phyloP scores from a whole-genome alignment of 306 rosid species.

The Senna tora region DNA sequence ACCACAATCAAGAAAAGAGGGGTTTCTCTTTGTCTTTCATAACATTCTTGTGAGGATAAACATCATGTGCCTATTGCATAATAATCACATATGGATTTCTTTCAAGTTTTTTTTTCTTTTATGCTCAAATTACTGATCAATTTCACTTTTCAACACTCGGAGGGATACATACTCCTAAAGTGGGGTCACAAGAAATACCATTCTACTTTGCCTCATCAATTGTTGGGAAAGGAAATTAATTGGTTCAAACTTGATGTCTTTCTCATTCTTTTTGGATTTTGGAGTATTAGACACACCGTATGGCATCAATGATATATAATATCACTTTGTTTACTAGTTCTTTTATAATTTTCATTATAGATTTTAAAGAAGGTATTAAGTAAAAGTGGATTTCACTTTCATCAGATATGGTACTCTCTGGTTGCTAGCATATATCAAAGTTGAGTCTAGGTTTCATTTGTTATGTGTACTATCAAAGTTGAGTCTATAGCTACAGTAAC shows the following conservation, averaged over 20 bases:
- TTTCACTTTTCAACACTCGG: background rate
- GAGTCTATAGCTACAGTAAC: too few species aligned
- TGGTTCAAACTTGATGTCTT: slow-evolving; percentile 28
- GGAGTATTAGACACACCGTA: background rate
- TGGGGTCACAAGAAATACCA: slow-evolving; percentile 24
- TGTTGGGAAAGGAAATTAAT: slow-evolving; percentile 14
- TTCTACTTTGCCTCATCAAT: background rate
- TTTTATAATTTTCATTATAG: too few species aligned
- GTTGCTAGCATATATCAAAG: background rate
- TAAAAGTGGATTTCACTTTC: background rate
- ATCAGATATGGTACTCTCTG: background rate
- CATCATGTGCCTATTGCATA: too few species aligned
- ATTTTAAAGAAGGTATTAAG: background rate
- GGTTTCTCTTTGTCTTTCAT: slow-evolving; percentile 38
- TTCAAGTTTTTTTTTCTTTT: background rate
- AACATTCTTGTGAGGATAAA: slow-evolving; percentile 34
- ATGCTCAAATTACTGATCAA: background rate
- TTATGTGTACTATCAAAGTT: background rate
- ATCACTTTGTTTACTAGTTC: too few species aligned
- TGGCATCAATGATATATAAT: too few species aligned
- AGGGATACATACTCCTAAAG: slow-evolving; percentile 15
- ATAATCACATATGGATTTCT: too few species aligned
- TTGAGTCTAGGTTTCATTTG: background rate
- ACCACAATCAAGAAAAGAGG: slow-evolving; percentile 51
- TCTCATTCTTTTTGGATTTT: background rate